phyloP scores from a whole-genome alignment of 441 rosid species.

The Bocquillonia castaneifolia region DNA sequence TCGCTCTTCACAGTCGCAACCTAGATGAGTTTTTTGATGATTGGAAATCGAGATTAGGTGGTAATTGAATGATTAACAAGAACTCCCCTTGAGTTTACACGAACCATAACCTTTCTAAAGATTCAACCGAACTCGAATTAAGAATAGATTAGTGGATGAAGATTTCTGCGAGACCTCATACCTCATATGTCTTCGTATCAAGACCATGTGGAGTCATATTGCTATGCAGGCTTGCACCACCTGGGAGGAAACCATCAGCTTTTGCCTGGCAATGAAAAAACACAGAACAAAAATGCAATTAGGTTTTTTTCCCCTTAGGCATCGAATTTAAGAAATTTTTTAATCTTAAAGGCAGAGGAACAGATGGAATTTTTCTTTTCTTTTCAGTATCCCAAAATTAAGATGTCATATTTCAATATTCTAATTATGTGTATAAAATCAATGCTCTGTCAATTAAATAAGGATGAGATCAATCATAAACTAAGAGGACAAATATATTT shows the following conservation, averaged over 20 bases:
- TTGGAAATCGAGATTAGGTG: neutral
- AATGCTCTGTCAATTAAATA: too few relatives aligned
- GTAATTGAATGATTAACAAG: too few relatives aligned
- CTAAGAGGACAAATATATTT: conserved; percentile 1
- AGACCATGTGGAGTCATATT: conserved; percentile 99
- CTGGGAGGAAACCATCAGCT: conserved; percentile 93
- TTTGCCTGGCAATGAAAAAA: conserved; percentile 56
- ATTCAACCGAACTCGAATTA: too few relatives aligned
- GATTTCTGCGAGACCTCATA: conserved; percentile 19
- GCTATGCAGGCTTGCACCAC: conserved; percentile 93
- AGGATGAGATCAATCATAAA: neutral
- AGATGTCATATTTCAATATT: neutral
- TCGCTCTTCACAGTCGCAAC: neutral
- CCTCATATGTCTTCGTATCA: conserved; percentile 88
- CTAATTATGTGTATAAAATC: neutral
- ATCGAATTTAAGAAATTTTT: neutral
- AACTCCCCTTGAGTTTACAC: too few relatives aligned
- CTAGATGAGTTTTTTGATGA: neutral
- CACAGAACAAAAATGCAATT: neutral
- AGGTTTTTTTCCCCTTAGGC: neutral
- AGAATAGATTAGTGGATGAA: neutral
- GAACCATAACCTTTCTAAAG: too few relatives aligned
- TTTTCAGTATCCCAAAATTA: too few relatives aligned
- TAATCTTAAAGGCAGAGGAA: neutral
- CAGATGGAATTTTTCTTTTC: too few relatives aligned